These are phyloP conservation scores for Didymella pomorum DNA, from an alignment of 2,329 filamentous ascomycete species.

Conservation along the genomic window DNA sequence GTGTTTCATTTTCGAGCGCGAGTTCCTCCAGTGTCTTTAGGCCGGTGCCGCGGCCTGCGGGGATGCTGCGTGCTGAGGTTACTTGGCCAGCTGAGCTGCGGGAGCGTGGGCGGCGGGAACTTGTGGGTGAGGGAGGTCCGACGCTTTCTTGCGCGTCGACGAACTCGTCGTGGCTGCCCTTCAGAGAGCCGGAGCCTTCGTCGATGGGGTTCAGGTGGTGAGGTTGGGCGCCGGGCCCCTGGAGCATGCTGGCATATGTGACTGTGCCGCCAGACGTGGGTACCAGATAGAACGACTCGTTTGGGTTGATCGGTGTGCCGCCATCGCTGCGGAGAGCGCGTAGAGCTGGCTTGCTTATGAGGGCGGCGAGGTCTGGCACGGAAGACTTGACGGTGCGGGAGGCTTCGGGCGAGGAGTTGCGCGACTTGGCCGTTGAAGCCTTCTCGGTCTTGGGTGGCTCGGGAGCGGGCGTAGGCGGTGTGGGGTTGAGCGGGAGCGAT, in stretches of 20 bases:
- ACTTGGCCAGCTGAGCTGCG: slow-evolving; percentile 27
- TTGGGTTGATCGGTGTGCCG: slow-evolving; percentile 56
- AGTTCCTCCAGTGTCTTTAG: slow-evolving; percentile 84
- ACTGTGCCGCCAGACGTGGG: slow-evolving; percentile 90
- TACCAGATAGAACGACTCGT: slow-evolving; percentile 82
- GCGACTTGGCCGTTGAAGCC: slow-evolving; percentile 33
- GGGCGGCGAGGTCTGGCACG: slow-evolving; percentile 79
- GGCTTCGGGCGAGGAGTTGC: slow-evolving; percentile 39
- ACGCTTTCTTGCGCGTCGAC: slow-evolving; percentile 82
- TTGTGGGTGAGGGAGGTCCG: slow-evolving; percentile 56
- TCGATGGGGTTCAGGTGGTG: slow-evolving; percentile 50
- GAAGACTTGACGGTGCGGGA: slow-evolving; percentile 50
- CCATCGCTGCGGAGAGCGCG: slow-evolving; percentile 75
- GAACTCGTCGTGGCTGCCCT: slow-evolving; percentile 72
- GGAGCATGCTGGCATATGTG: slow-evolving; percentile 88
- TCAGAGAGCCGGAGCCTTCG: slow-evolving; percentile 50
- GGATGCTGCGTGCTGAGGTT: slow-evolving; percentile 40
- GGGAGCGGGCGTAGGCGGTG: slow-evolving; percentile 38
- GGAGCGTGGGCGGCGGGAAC: slow-evolving; percentile 44
- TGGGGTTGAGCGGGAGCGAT: slow-evolving; percentile 74
- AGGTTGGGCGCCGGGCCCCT: slow-evolving; percentile 45
- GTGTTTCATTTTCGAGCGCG: slow-evolving; percentile 82
- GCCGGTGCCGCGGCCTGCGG: slow-evolving; percentile 46
- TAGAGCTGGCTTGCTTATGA: slow-evolving; percentile 87
- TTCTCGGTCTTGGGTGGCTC: slow-evolving; percentile 35